Base-by-base conservation (phyloP, 228 moss, liverwort and hornwort genomes). In the Sphagnum magellanicum region DNA sequence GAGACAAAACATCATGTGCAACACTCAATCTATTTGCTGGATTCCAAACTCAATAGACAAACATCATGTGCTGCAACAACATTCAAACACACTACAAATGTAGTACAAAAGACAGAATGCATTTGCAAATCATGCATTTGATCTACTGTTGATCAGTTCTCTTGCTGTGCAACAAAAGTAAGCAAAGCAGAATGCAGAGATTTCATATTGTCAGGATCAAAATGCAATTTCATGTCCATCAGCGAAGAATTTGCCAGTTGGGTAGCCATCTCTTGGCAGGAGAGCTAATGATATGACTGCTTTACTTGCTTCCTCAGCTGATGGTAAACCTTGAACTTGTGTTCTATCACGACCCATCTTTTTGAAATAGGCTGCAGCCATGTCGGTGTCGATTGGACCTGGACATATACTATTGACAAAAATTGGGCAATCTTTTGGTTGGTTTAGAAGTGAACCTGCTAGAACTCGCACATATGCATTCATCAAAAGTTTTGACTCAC, bases 401-500 rank as follows among this genome's bases (percentile, higher is more conserved):
- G 88, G 90, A 67, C 84, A 81, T 6, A 90, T 14, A 16, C 71
- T 76, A 64, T 88, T 88, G 6, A 78, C 81, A 32, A 63, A 81
- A 4, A 83, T 48, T 17, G 32, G 65, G 6, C 76, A 72, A 11
- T 76, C 69, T 17, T 55, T 72, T 8, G 71, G 74, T 14, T 72
- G 63, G 63, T 50, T 61, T 32, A 16, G 50, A 50, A 81, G 48
- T 16, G 81, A 69, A 8, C 75, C 76, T 4, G 88, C 88, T 48
- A 90, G 65, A 15, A 79, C 75, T 16, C 88, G 81, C 1, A 81
- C 72, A 73, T 88, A 90, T 8, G 75, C 70, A 65, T 52, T 85
- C 73, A 88, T 5, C 5, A 90, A 74, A 4, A 90, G 67, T 59
- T 90, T 90, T 0, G 90, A 88, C 58, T 90, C 83, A 48, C 80